Evolutionary conservation across 306 rosid genomes (phyloP).

Genomic region (Rosa lucieae): DNA sequence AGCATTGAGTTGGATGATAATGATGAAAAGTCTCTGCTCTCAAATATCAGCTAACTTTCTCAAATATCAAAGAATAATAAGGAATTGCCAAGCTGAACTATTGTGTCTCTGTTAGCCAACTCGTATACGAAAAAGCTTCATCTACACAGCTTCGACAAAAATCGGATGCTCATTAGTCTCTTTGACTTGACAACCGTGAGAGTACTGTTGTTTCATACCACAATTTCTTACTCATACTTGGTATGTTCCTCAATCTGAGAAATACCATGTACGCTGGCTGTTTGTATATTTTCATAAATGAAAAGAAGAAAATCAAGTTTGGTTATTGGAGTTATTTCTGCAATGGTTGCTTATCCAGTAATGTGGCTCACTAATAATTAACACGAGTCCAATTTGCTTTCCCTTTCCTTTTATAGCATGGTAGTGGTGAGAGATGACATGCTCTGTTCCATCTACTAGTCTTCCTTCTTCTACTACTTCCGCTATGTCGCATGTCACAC

Average conservation of each 20-base stretch:
- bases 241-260: background rate
- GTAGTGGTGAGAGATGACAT: background rate
- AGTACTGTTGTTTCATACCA: background rate
- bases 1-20: slow-evolving; percentile 33
- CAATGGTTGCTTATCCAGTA: background rate
- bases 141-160: background rate
- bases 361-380: background rate
- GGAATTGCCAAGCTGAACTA: background rate
- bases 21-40: slow-evolving; percentile 46
- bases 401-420: background rate
- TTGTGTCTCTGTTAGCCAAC: background rate
- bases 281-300: background rate
- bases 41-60: slow-evolving; percentile 27
- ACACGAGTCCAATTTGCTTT: background rate
- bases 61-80: slow-evolving; percentile 12
- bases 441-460: background rate
- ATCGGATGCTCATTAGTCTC: background rate
- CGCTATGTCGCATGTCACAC: too few relatives aligned
- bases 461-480: too few relatives aligned
- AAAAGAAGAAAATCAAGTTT: background rate
- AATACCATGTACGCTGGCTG: background rate
- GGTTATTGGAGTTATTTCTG: background rate
- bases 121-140: background rate
- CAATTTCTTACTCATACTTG: slow-evolving; percentile 1
- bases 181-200: background rate